Evolutionary conservation across 1,139 yeast genomes (phyloP).

Genomic region (Yamadazyma siamensis): DNA sequence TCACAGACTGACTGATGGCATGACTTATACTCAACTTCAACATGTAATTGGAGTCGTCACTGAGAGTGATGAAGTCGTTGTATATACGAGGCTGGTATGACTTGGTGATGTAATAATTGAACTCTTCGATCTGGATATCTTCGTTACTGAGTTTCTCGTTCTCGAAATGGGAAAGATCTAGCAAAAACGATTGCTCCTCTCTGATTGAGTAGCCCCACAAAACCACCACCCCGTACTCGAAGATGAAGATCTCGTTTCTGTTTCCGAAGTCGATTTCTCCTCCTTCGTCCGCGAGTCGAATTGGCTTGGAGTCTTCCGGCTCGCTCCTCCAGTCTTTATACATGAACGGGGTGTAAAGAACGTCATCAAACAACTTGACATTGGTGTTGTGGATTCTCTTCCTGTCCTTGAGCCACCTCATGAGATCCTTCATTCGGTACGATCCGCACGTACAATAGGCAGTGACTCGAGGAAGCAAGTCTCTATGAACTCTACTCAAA

Average conservation of each 20-base stretch:
- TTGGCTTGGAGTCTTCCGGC: constrained; percentile 40
- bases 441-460: constrained; percentile 96
- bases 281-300: constrained; percentile 86
- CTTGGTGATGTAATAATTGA: constrained; percentile 88
- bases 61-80: constrained; percentile 87
- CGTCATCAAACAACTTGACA: constrained; percentile 90
- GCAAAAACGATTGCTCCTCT: constrained; percentile 80
- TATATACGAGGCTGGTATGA: constrained; percentile 93
- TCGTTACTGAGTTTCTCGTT: constrained; percentile 85
- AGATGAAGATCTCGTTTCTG: constrained; percentile 77
- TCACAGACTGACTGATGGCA: constrained; percentile 89
- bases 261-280: constrained; percentile 86
- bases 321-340: constrained; percentile 72
- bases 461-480: constrained; percentile 81
- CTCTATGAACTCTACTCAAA: constrained; percentile 85
- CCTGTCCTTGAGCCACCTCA: constrained; percentile 81
- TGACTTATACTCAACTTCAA: constrained; percentile 84
- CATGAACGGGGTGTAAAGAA: constrained; percentile 86
- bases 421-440: constrained; percentile 80
- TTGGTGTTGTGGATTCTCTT: constrained; percentile 70
- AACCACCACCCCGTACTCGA: constrained; percentile 93
- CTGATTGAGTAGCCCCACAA: constrained; percentile 89
- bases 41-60: constrained; percentile 92
- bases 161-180: constrained; percentile 83
- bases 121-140: constrained; percentile 91